These are phyloP conservation scores for Pyrenophora seminiperda DNA, from an alignment of 2,329 filamentous ascomycete species.

Conservation along the genomic window DNA sequence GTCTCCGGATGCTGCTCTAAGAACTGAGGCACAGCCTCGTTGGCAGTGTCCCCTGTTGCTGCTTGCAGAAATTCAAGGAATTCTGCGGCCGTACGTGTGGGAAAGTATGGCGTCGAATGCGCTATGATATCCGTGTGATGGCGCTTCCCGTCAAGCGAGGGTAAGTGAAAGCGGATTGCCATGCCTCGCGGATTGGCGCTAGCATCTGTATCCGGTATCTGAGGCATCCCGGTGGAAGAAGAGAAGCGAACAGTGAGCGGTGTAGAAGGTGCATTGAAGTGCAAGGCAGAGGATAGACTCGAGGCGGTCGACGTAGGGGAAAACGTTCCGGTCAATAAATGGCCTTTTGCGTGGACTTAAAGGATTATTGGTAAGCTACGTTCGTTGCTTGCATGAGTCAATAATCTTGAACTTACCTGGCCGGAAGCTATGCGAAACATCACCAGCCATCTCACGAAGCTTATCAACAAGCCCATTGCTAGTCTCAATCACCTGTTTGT, in stretches of 20 bases:
- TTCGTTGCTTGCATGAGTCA: background rate
- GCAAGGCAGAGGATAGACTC: constrained; percentile 54
- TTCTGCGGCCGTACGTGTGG: constrained; percentile 58
- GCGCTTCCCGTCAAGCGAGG: constrained; percentile 45
- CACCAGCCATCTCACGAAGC: constrained; percentile 32
- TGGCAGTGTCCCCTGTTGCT: constrained; percentile 38
- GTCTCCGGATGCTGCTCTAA: constrained; percentile 56
- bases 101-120: constrained; percentile 60
- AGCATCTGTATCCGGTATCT: constrained; percentile 56
- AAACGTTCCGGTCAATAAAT: constrained; percentile 59
- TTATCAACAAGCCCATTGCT: constrained; percentile 36
- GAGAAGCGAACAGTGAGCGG: constrained; percentile 59
- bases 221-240: constrained; percentile 57
- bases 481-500: constrained; percentile 33
- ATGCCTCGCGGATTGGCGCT: constrained; percentile 57
- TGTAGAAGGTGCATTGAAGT: constrained; percentile 55
- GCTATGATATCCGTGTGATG: constrained; percentile 63
- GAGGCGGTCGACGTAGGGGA: constrained; percentile 53
- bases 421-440: constrained; percentile 31
- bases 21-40: constrained; percentile 48
- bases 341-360: constrained; percentile 61
- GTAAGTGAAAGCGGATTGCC: constrained; percentile 57
- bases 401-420: constrained; percentile 30
- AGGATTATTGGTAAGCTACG: background rate
- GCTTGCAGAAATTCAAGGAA: constrained; percentile 58